phyloP scores from a whole-genome alignment of 495 filamentous ascomycete genomes.

The Parachaetomium inaequale region DNA sequence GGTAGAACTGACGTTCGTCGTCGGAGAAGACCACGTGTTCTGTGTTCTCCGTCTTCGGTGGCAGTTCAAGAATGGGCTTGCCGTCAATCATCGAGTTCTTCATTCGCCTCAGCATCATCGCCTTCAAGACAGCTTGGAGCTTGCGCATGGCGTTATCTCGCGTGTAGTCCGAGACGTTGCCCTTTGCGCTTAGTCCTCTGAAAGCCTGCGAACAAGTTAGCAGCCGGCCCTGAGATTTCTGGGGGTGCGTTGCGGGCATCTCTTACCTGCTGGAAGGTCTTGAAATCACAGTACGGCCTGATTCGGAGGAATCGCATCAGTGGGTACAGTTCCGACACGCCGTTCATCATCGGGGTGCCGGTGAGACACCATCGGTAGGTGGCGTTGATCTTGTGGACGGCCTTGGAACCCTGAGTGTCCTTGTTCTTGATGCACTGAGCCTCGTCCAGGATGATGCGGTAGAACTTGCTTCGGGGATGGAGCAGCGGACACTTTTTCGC shows the following conservation, averaged over 20 bases:
- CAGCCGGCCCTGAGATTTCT: no score
- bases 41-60: constrained; percentile 62
- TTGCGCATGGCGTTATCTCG: constrained; percentile 59
- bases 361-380: constrained; percentile 79
- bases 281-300: constrained; percentile 67
- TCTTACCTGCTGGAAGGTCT: constrained; percentile 55
- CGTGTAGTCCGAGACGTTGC: constrained; percentile 27
- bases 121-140: constrained; percentile 76
- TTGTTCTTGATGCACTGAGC: constrained; percentile 93
- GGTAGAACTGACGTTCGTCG: constrained; percentile 70
- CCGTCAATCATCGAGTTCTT: constrained; percentile 84
- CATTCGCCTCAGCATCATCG: constrained; percentile 79
- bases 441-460: constrained; percentile 87
- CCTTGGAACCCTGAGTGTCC: constrained; percentile 61
- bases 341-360: constrained; percentile 95
- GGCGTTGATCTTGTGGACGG: constrained; percentile 57
- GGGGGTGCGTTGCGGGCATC: background rate
- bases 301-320: constrained; percentile 79
- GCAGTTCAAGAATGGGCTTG: constrained; percentile 73
- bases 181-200: constrained; percentile 31
- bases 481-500: constrained; percentile 55
- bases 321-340: constrained; percentile 74
- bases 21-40: constrained; percentile 68
- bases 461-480: constrained; percentile 63
- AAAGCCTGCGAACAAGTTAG: constrained; percentile 31